Conservation (phyloP, 192 early-diverging fungal genomes). For the Phlyctochytrium arcticum region DNA sequence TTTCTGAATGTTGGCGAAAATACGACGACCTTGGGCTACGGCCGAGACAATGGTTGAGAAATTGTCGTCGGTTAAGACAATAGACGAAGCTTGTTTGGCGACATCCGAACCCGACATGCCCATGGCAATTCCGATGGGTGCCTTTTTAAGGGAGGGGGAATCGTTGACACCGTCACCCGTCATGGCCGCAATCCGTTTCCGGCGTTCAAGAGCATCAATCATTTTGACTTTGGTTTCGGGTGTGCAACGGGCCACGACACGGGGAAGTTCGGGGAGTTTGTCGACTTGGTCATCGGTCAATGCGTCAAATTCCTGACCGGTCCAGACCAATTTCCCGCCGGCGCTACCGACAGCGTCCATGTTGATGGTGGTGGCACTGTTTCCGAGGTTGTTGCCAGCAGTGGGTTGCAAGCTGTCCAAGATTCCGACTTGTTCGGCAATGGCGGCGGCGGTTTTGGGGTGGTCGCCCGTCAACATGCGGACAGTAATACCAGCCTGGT, state of each 20-base stretch:
- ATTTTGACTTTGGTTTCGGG: conserved; percentile 41
- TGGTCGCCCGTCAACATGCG: conserved; percentile 91
- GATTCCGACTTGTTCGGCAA: conserved; percentile 74
- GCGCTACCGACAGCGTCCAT: background rate
- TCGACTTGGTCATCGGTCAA: conserved; percentile 34
- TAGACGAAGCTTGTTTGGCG: conserved; percentile 93
- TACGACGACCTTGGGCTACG: conserved; percentile 74
- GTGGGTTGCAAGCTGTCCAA: conserved; percentile 26
- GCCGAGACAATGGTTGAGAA: conserved; percentile 88
- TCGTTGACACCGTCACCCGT: conserved; percentile 88
- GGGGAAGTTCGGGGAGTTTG: conserved; percentile 32
- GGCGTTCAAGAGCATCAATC: conserved; percentile 38
- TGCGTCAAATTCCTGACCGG: conserved; percentile 29
- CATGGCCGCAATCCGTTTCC: conserved; percentile 61
- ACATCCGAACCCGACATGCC: conserved; percentile 90
- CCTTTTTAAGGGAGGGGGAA: conserved; percentile 80
- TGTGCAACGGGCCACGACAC: conserved; percentile 39
- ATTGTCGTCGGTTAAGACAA: conserved; percentile 90
- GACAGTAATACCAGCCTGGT: conserved; percentile 65
- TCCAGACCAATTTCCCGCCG: background rate
- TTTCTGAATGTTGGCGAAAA: conserved; percentile 64
- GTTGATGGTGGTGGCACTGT: background rate
- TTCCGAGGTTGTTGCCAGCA: background rate
- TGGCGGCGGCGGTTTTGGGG: conserved; percentile 67
- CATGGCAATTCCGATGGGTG: conserved; percentile 87